phyloP scores from a whole-genome alignment of 768 basidiomycete genomes.

The Boletus coccyginus region DNA sequence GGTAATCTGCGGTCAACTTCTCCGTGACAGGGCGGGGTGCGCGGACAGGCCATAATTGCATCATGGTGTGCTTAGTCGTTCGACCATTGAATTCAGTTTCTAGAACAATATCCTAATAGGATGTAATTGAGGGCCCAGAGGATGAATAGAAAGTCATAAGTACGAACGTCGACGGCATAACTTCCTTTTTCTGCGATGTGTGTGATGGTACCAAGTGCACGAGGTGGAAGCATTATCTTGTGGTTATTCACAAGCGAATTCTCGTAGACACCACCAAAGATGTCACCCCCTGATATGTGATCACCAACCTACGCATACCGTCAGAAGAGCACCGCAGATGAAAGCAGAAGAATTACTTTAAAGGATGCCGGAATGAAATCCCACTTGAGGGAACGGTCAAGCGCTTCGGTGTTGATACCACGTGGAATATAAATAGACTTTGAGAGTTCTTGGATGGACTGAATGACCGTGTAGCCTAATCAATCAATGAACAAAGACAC shows the following conservation, averaged over 20 bases:
- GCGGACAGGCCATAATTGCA: slow-evolving; percentile 99
- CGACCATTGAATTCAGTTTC: slow-evolving; percentile 99
- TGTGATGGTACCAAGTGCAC: slow-evolving; percentile 93
- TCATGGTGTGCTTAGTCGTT: slow-evolving; percentile 88
- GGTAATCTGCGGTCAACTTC: slow-evolving; percentile 90
- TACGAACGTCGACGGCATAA: slow-evolving; percentile 82
- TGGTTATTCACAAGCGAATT: slow-evolving; percentile 96
- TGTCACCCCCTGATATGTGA: slow-evolving; percentile 95
- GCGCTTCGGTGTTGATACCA: slow-evolving; percentile 95
- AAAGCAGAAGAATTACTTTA: slow-evolving; percentile 47
- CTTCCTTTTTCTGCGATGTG: slow-evolving; percentile 91
- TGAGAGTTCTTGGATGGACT: slow-evolving; percentile 93
- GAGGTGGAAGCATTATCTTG: slow-evolving; percentile 94
- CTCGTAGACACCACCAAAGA: slow-evolving; percentile 94
- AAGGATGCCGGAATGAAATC: slow-evolving; percentile 86
- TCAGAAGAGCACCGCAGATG: slow-evolving; percentile 8
- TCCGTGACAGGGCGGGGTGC: slow-evolving; percentile 95
- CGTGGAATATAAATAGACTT: slow-evolving; percentile 99
- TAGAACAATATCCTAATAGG: slow-evolving; percentile 78
- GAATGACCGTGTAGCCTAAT: slow-evolving; percentile 11
- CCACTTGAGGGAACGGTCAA: slow-evolving; percentile 88
- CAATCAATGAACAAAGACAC: neutral
- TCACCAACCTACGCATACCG: slow-evolving; percentile 70
- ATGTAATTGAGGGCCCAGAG: neutral
- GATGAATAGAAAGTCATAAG: neutral